These are phyloP conservation scores for Spergularia azorica DNA, from an alignment of 179 eudicot genomes.

Conservation along the genomic window DNA sequence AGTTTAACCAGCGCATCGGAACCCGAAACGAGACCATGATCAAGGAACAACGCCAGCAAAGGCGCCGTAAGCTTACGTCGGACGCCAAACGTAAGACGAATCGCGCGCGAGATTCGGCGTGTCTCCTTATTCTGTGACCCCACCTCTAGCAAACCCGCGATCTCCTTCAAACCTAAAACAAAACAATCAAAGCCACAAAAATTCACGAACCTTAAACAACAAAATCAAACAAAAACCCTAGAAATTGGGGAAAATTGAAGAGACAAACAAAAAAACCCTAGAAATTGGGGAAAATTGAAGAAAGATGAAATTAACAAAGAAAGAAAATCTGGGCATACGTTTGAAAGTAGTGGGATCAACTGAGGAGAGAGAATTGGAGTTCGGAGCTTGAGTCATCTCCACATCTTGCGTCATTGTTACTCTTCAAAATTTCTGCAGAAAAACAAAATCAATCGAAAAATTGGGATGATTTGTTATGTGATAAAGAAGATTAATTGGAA, in stretches of 20 bases:
- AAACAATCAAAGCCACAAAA: background rate
- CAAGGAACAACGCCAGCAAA: constrained; percentile 65
- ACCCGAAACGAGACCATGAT: constrained; percentile 63
- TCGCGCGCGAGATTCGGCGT: constrained; percentile 69
- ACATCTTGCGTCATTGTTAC: constrained; percentile 6
- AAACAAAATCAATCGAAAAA: background rate
- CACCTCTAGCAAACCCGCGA: constrained; percentile 66
- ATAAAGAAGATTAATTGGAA: too few species aligned
- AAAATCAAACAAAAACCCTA: constrained; percentile 31
- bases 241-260: constrained; percentile 16
- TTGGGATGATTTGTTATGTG: background rate
- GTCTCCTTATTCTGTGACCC: constrained; percentile 82
- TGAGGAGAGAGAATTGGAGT: background rate
- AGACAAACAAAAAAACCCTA: constrained; percentile 27
- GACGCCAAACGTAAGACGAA: constrained; percentile 68
- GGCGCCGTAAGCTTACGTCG: constrained; percentile 70
- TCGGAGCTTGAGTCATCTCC: constrained; percentile 2
- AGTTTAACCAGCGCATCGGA: constrained; percentile 70
- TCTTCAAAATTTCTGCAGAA: background rate
- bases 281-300: constrained; percentile 15
- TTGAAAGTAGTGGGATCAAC: constrained; percentile 4
- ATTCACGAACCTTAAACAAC: constrained; percentile 43
- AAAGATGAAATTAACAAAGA: too few species aligned
- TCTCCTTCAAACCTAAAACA: constrained; percentile 69
- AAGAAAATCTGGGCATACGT: background rate